These are phyloP conservation scores for Penicillium turbatum DNA, from an alignment of 495 filamentous ascomycete species.

Conservation along the genomic window DNA sequence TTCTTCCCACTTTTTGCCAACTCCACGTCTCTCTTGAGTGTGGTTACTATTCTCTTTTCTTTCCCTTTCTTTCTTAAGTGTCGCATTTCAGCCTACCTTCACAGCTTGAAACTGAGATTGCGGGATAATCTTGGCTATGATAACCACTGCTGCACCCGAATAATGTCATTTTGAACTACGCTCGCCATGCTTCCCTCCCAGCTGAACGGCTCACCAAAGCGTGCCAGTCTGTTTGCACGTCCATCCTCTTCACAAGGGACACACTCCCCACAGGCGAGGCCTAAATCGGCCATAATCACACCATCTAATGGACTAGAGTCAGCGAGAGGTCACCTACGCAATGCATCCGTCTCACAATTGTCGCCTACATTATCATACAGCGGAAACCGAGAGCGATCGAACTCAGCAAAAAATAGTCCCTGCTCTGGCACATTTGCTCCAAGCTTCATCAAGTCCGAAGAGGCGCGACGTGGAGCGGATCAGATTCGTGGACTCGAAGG, in stretches of 20 bases:
- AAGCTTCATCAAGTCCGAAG: slow-evolving; percentile 85
- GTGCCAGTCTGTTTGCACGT: slow-evolving; percentile 71
- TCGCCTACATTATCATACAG: slow-evolving; percentile 26
- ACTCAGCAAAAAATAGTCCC: slow-evolving; percentile 54
- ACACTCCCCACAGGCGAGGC: slow-evolving; percentile 46
- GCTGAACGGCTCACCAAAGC: slow-evolving; percentile 50
- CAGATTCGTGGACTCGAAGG: slow-evolving; percentile 76
- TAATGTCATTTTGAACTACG: slow-evolving; percentile 33
- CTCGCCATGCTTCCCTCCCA: slow-evolving; percentile 44
- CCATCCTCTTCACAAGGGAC: slow-evolving; percentile 56
- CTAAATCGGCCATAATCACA: slow-evolving; percentile 68
- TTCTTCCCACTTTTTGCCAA: slow-evolving; percentile 10
- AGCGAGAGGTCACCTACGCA: slow-evolving; percentile 49
- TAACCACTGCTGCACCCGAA: slow-evolving; percentile 17
- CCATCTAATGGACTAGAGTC: slow-evolving; percentile 45
- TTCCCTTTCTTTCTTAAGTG: slow-evolving; percentile 4
- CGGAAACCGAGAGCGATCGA: slow-evolving; percentile 47
- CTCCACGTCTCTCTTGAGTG: neutral
- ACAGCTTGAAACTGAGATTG: neutral
- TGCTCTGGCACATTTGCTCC: slow-evolving; percentile 84
- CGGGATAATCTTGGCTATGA: slow-evolving; percentile 13
- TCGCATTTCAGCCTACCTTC: neutral
- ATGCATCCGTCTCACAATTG: slow-evolving; percentile 51
- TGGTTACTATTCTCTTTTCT: neutral
- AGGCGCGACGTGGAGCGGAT: slow-evolving; percentile 61